A percentile compares a stretch with the other conserved stretches of the same genome.
phyloP scores from a whole-genome alignment of 2,329 filamentous ascomycete genomes.

The Parasarocladium wereldwijsianum region DNA sequence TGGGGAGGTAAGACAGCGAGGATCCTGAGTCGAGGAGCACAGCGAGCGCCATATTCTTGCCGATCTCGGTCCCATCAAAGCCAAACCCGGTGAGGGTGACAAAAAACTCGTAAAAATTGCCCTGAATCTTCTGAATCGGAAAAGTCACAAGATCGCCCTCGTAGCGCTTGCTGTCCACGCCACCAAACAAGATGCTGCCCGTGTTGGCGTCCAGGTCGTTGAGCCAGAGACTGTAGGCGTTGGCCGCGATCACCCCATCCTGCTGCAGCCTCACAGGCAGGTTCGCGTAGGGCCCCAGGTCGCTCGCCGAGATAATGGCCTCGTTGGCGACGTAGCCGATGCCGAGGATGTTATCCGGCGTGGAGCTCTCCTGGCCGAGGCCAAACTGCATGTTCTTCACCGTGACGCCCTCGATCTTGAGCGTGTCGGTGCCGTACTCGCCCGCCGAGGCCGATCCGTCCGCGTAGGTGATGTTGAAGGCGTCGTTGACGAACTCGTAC shows the following conservation, averaged over 20 bases:
- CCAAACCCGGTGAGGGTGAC: conserved; percentile 51
- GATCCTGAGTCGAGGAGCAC: conserved; percentile 61
- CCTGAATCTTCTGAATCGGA: conserved; percentile 43
- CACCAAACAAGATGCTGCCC: conserved; percentile 61
- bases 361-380: conserved; percentile 49
- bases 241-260: conserved; percentile 45
- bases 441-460: conserved; percentile 66
- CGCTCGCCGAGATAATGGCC: conserved; percentile 48
- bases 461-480: conserved; percentile 80
- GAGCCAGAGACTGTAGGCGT: conserved; percentile 61
- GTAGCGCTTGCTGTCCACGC: conserved; percentile 54
- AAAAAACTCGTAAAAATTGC: conserved; percentile 46
- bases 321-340: conserved; percentile 75
- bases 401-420: conserved; percentile 41
- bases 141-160: conserved; percentile 48
- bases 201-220: conserved; percentile 53
- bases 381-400: conserved; percentile 54
- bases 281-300: conserved; percentile 46
- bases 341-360: conserved; percentile 62
- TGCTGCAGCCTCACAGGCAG: conserved; percentile 50
- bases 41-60: conserved; percentile 33
- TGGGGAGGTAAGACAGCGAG: conserved; percentile 51
- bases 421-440: conserved; percentile 65
- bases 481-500: conserved; percentile 55
- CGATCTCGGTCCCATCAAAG: conserved; percentile 26